Conservation (phyloP, 2,329 filamentous ascomycete genomes). For the Diaporthe vexans region DNA sequence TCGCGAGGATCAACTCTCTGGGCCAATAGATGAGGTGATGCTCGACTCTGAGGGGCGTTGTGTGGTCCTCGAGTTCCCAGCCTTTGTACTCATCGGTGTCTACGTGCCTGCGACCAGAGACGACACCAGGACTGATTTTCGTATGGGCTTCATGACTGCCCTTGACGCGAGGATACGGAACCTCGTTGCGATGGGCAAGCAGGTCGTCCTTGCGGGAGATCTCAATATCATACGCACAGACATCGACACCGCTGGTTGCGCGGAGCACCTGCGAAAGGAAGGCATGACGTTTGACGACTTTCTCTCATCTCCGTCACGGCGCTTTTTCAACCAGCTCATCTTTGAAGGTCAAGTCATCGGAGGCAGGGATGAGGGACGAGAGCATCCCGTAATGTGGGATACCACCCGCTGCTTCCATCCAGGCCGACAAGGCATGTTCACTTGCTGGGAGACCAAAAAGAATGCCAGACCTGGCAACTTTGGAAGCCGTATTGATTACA, state of each 20-base stretch:
- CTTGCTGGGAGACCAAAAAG: constrained; percentile 95
- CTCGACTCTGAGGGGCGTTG: constrained; percentile 95
- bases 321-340: constrained; percentile 89
- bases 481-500: constrained; percentile 93
- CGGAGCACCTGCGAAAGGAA: constrained; percentile 80
- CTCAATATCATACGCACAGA: constrained; percentile 82
- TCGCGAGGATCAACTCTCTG: constrained; percentile 73
- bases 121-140: constrained; percentile 85
- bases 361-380: constrained; percentile 76
- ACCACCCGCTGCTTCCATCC: constrained; percentile 87
- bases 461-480: constrained; percentile 97
- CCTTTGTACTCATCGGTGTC: constrained; percentile 92
- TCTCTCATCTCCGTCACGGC: constrained; percentile 77
- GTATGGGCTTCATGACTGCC: constrained; percentile 82
- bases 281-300: constrained; percentile 79
- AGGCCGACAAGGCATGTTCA: constrained; percentile 89
- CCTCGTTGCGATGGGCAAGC: constrained; percentile 82
- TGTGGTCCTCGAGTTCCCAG: constrained; percentile 91
- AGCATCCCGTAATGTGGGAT: constrained; percentile 83
- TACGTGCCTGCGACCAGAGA: constrained; percentile 94
- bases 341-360: constrained; percentile 78
- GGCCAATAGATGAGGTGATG: constrained; percentile 74
- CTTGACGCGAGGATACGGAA: constrained; percentile 90
- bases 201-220: constrained; percentile 88
- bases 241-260: constrained; percentile 82